Percentiles rank a stretch among this genome's conserved stretches.
phyloP scores from a whole-genome alignment of 1,284 basidiomycete genomes.

The Cryptococcus sp. region DNA sequence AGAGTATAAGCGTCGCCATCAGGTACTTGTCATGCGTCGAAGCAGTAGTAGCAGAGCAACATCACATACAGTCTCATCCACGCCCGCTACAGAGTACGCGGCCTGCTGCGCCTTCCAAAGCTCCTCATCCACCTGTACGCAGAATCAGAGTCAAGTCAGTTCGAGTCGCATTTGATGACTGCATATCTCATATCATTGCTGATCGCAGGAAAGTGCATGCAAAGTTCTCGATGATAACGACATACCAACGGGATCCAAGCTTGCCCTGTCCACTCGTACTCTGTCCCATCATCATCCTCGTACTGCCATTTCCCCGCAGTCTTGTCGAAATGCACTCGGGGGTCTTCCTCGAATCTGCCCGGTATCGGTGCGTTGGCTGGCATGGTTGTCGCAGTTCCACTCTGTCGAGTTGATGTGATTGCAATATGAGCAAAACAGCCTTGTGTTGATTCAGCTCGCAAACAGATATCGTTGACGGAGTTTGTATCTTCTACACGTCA shows the following conservation, averaged over 20 bases:
- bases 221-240: slow-evolving; percentile 9
- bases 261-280: slow-evolving; percentile 87
- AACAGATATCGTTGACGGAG: not conserved
- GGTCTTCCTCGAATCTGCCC: slow-evolving; percentile 71
- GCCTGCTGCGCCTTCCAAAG: slow-evolving; percentile 83
- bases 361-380: slow-evolving; percentile 37
- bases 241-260: slow-evolving; percentile 81
- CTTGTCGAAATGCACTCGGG: slow-evolving; percentile 71
- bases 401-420: not conserved
- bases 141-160: not conserved
- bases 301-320: slow-evolving; percentile 77
- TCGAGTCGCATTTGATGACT: not conserved
- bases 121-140: slow-evolving; percentile 71
- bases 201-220: not conserved
- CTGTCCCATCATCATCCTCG: slow-evolving; percentile 82
- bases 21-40: no score
- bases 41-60: not conserved
- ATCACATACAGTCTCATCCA: slow-evolving; percentile 79
- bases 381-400: slow-evolving; percentile 17
- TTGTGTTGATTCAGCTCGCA: not conserved
- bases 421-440: not conserved
- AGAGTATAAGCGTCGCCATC: not conserved
- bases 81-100: slow-evolving; percentile 83
- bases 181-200: no score
- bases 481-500: not conserved